Evolutionary conservation across 768 basidiomycete genomes (phyloP), one percentile per base, ranked within the genome.

Genomic region (Kwoniella europaea): DNA sequence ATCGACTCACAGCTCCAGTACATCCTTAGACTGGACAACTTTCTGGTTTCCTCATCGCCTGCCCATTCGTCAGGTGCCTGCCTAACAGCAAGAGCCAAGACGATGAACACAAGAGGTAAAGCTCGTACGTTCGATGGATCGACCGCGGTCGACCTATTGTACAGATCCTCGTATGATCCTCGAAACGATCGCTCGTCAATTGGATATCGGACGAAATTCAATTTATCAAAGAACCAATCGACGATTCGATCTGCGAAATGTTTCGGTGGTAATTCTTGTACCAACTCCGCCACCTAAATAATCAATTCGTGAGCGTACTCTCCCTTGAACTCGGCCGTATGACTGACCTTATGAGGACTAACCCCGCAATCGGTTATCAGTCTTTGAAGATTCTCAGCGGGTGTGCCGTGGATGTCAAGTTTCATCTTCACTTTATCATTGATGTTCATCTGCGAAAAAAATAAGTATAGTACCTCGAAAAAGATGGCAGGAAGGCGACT

Each of bases 151-250:
- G 74, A 71, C 22, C 65, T 69, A 52, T 74, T 90, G 90, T 35
- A 90, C 86, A 72, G 87, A 85, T 62, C 88, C 86, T 73, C 88
- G 83, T 72, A 90, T 87, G 83, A 79, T 5, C 54, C 70, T 24
- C 80, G 29, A 71, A 81, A 81, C 1, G 73, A 60, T n/a, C 75
- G 69, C 67, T 95, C 94, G 35, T 91, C 92, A 16, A 96, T 87
- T 60, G 94, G 94, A 84, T 96, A 96, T 53, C 94, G 89, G 22
- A 93, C 93, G 90, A 92, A 94, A 79, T 97, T 96, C 81, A 94
- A 93, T 77, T 82, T 68, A 60, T 60, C 18, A 62, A 82, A 81
- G 67, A 82, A 95, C 82, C 91, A 90, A 77, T 94, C 90, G 70
- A 96, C 86, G 22, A 96, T 88, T 41, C 88, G 88, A 76, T 92